These are phyloP conservation scores for Fusarium burgessii DNA, from an alignment of 2,329 filamentous ascomycete species.

Conservation along the genomic window DNA sequence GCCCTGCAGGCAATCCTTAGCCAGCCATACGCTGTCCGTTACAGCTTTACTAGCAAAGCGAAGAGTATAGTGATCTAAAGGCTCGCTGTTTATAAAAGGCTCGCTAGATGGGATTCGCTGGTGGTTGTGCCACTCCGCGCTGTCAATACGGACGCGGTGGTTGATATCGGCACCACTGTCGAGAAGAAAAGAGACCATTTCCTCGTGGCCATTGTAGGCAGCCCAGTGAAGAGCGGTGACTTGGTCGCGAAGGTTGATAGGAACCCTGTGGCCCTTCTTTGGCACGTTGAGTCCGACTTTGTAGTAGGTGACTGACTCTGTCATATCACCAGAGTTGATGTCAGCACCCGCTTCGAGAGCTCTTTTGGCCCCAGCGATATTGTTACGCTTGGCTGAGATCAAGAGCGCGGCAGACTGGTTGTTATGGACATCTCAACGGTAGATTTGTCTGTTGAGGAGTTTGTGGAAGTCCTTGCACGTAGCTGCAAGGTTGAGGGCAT, in stretches of 20 bases:
- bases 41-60: neutral
- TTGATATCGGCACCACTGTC: neutral
- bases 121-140: neutral
- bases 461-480: constrained; percentile 1
- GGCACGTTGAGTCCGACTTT: too few relatives aligned
- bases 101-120: fast-evolving
- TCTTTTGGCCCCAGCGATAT: neutral
- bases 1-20: neutral
- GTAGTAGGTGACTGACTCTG: neutral
- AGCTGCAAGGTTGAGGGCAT: constrained; percentile 7
- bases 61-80: neutral
- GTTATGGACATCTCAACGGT: neutral
- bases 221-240: constrained; percentile 22
- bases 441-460: neutral
- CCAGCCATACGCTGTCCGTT: fast-evolving
- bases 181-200: constrained; percentile 1
- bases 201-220: neutral
- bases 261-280: neutral
- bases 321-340: neutral
- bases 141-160: constrained; percentile 11
- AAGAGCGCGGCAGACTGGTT: constrained; percentile 2
- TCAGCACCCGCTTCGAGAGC: neutral
- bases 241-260: constrained; percentile 3
- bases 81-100: too few relatives aligned
- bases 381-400: neutral